Conservation (phyloP, 305 asterid genomes). For the Fraxinus latifolia region DNA sequence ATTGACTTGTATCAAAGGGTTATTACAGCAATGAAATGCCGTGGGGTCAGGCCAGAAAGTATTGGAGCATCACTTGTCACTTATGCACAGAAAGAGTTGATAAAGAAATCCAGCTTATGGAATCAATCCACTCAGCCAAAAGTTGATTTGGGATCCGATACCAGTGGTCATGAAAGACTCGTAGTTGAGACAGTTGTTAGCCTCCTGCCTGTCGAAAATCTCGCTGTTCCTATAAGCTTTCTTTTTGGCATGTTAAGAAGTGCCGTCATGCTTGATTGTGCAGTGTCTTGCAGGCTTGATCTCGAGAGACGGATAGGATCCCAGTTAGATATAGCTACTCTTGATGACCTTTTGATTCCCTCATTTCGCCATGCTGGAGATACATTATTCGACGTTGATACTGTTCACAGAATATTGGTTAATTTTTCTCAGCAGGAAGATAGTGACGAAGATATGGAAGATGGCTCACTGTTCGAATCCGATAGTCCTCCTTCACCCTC, state of each 20-base stretch:
- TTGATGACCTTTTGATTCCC: constrained; percentile 78
- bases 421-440: constrained; percentile 79
- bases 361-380: constrained; percentile 63
- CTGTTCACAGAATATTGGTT: constrained; percentile 74
- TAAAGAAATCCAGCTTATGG: constrained; percentile 56
- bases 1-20: constrained; percentile 64
- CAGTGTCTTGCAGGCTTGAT: constrained; percentile 61
- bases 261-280: constrained; percentile 68
- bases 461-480: constrained; percentile 56
- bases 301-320: constrained; percentile 86
- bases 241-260: constrained; percentile 71
- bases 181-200: constrained; percentile 65
- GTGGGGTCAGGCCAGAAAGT: constrained; percentile 86
- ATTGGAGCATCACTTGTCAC: constrained; percentile 68
- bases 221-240: constrained; percentile 56
- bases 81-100: constrained; percentile 67
- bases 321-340: constrained; percentile 67
- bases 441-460: constrained; percentile 81
- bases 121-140: constrained; percentile 47
- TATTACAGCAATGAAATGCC: constrained; percentile 69
- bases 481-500: constrained; percentile 67
- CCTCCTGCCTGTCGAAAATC: constrained; percentile 71
- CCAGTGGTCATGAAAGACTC: constrained; percentile 45
- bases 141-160: constrained; percentile 36
- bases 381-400: constrained; percentile 73